Percentiles rank a stretch among this genome's conserved stretches.
Conservation (phyloP, 345 rosid genomes). For the Aquilaria yunnanensis region DNA sequence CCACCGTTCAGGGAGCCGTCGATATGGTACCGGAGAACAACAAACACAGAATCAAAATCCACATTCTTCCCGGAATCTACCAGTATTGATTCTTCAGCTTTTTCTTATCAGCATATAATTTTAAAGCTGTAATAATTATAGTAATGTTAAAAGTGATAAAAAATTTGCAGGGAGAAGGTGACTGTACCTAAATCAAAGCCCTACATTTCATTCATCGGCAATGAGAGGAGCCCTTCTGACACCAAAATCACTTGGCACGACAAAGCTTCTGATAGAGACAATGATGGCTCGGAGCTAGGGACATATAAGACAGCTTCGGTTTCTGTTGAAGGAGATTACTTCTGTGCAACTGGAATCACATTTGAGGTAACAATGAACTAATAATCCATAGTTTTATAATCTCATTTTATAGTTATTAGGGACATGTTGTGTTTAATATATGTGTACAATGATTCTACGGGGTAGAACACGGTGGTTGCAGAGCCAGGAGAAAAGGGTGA, state of each 20-base stretch:
- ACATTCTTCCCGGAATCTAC: conserved; percentile 79
- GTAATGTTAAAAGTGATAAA: no score
- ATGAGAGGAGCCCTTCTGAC: conserved; percentile 26
- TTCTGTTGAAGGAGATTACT: conserved; percentile 60
- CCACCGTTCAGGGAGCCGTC: conserved; percentile 87
- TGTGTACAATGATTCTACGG: conserved; percentile 1
- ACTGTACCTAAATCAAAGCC: conserved; percentile 58
- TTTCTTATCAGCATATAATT: neutral
- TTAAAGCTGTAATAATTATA: neutral
- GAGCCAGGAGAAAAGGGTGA: conserved; percentile 55
- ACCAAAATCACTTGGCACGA: conserved; percentile 63
- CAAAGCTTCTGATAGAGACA: conserved; percentile 65
- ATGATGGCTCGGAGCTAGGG: conserved; percentile 46
- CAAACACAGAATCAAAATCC: conserved; percentile 64
- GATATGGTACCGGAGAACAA: conserved; percentile 66
- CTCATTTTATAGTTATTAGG: neutral
- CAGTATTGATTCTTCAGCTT: conserved; percentile 40
- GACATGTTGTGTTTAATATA: neutral
- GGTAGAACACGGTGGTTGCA: conserved; percentile 76
- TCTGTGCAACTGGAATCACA: conserved; percentile 77
- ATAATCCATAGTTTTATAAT: neutral
- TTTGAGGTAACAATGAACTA: conserved; percentile 44
- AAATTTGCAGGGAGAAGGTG: conserved; percentile 67
- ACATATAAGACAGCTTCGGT: conserved; percentile 77
- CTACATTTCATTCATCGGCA: conserved; percentile 70